Base-by-base conservation (phyloP, 371 early-diverging fungal species). In the Dinochytrium kinnereticum region DNA sequence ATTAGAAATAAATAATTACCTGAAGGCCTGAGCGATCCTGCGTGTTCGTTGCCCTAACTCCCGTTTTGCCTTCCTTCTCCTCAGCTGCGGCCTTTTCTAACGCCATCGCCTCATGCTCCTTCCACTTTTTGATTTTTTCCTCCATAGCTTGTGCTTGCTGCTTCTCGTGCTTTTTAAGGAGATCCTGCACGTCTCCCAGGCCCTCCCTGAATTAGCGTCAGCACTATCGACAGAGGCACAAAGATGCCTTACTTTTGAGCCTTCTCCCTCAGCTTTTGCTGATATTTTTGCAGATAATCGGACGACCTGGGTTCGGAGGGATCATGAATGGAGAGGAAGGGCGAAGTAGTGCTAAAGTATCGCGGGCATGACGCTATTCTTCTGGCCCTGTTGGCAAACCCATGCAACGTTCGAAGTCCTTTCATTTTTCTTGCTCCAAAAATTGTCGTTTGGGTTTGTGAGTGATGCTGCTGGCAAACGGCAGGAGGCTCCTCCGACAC, bases 31-130 rank as follows among this genome's bases (percentile, higher is more conserved):
- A 10, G 51, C 31, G 19, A 21, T 0, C 30, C n/a, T 26, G 30
- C 57, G 59, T 83, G 86, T 44, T 74, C 83, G 57, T 83, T 85
- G 71, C 74, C 86, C 76, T 79, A 91, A 80, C 75, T 85, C 72
- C 69, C 88, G 82, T 15, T 82, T 78, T 49, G 80, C 30, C 67
- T 55, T 19, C 51, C 26, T 70, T 71, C 49, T 53, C 59, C 70
- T 53, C 59, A 44, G 36, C 51, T n/a, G 38, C 64, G 64, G 37
- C 51, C n/a, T 15, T 19, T 26, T 36, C 5, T 19, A 37, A 79
- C 26, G 81, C 83, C 59, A 79, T 68, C 64, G 80, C 53, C 66
- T 81, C 71, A 59, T 81, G 79, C 71, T 55, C 28, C 68, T 17
- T 26, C 73, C 49, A 59, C 5, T 40, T 65, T 49, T 66, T 67